Base-by-base conservation (phyloP, 2,329 filamentous ascomycete genomes). In the Daldinia eschscholtzii region DNA sequence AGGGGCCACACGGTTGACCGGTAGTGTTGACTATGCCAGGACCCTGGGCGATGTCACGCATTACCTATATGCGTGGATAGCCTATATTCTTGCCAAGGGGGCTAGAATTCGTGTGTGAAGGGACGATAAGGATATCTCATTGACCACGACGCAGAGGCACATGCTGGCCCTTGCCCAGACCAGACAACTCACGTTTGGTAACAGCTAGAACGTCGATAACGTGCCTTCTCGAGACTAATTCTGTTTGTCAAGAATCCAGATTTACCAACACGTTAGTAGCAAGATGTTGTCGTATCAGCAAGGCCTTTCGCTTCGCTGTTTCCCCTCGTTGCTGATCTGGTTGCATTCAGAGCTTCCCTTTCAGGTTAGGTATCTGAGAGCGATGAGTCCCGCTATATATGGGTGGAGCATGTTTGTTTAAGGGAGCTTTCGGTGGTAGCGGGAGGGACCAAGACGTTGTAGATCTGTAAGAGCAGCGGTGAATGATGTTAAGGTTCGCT, bases 401-500 rank as follows among this genome's bases (percentile, higher is more conserved):
- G 42, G n/a, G 41, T 57, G 44, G 23, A 52, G 20, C 23, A 33
- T 44, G 33, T 50, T n/a, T 28, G 7, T 35, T 35, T 35, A 35
- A 20, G 26, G 39, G 26, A 46, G 58, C 58, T 55, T 33, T 33
- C 30, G 64, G 50, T 53, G 41, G 58, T 28, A 20, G 44, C 20
- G 30, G 56, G 10, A 50, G 61, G 55, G 55, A 39, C 52, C 20
- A 26, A n/a, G 37, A 37, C 39, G 9, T 28, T 59, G 66, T 56
- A 58, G 66, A 68, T 68, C 66, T 42, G 58, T 58, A 42, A 65
- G 66, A 69, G 66, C 66, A 63, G 66, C 66, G 66, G 66, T 69
- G 66, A 66, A 33, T 39, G 33, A 26, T 23, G 35, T 44, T 41
- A 20, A 56, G 26, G 52, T 42, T 20, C 20, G 41, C 39, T 41